phyloP scores from a whole-genome alignment of 352 stramenopile species.

The Phytophthora uliginosa region DNA sequence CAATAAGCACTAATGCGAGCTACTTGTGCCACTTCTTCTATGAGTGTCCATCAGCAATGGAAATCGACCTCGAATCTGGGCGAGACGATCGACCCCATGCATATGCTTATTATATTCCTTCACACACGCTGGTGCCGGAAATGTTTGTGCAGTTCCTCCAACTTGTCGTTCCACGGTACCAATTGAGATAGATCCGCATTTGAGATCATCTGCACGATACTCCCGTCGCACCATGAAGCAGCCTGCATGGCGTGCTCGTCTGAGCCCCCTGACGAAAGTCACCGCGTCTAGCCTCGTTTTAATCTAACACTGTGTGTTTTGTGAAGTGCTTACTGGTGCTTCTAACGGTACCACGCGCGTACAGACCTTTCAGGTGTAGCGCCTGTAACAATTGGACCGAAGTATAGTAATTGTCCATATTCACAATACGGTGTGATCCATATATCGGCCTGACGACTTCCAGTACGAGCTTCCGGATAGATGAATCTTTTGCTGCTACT shows the following conservation, averaged over 20 bases:
- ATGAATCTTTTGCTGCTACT: neutral
- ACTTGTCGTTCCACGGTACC: neutral
- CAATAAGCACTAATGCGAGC: slow-evolving; percentile 13
- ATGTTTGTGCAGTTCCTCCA: neutral
- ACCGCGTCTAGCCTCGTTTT: neutral
- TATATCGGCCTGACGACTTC: neutral
- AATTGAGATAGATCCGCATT: neutral
- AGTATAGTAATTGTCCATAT: slow-evolving; percentile 14
- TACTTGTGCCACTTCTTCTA: slow-evolving; percentile 47
- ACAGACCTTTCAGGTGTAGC: neutral
- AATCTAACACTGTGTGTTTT: neutral
- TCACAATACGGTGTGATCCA: neutral
- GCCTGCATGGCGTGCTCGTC: neutral
- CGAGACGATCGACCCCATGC: slow-evolving; percentile 42
- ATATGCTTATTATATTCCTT: slow-evolving; percentile 32
- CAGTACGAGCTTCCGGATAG: neutral
- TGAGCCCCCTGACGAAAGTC: neutral
- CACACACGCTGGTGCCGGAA: too few relatives aligned
- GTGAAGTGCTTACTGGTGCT: neutral
- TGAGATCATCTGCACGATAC: neutral
- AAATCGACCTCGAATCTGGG: slow-evolving; percentile 36
- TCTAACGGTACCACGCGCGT: neutral
- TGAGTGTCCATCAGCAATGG: slow-evolving; percentile 34
- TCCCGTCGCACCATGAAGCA: neutral
- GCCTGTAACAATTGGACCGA: neutral